Evolutionary conservation across 768 basidiomycete species (phyloP).

Genomic region (Tricholomella constricta): DNA sequence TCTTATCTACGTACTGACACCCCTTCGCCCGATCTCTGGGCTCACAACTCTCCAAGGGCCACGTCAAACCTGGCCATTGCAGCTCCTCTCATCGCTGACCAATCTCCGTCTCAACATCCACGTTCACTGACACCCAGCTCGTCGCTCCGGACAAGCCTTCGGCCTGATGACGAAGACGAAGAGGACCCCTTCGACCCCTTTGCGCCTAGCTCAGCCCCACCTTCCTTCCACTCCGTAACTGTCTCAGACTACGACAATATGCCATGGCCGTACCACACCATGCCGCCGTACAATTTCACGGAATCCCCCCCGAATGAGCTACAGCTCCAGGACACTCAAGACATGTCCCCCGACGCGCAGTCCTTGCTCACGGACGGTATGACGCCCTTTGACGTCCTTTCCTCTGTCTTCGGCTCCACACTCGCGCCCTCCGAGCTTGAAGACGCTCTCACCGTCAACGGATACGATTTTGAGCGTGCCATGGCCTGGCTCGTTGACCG

Average conservation of each 20-base stretch:
- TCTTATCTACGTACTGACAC: slow-evolving; percentile 69
- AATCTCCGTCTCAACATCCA: slow-evolving; percentile 38
- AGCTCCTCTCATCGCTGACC: slow-evolving; percentile 82
- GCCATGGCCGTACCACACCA: slow-evolving; percentile 22
- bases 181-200: slow-evolving; percentile 88
- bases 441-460: slow-evolving; percentile 84
- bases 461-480: slow-evolving; percentile 93
- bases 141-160: slow-evolving; percentile 63
- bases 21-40: slow-evolving; percentile 90
- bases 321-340: slow-evolving; percentile 25
- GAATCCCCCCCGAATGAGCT: slow-evolving; percentile 26
- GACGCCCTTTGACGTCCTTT: slow-evolving; percentile 96
- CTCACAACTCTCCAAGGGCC: slow-evolving; percentile 68
- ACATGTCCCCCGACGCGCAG: slow-evolving; percentile 48
- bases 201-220: slow-evolving; percentile 48
- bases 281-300: slow-evolving; percentile 25
- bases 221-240: slow-evolving; percentile 62
- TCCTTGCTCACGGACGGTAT: slow-evolving; percentile 81
- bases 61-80: slow-evolving; percentile 90
- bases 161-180: slow-evolving; percentile 68
- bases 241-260: slow-evolving; percentile 60
- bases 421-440: slow-evolving; percentile 91
- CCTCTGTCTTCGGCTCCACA: slow-evolving; percentile 90
- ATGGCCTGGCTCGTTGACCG: slow-evolving; percentile 95
- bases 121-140: slow-evolving; percentile 72